Base-by-base conservation (phyloP, 2,329 filamentous ascomycete species). In the Emmonsia crescens region DNA sequence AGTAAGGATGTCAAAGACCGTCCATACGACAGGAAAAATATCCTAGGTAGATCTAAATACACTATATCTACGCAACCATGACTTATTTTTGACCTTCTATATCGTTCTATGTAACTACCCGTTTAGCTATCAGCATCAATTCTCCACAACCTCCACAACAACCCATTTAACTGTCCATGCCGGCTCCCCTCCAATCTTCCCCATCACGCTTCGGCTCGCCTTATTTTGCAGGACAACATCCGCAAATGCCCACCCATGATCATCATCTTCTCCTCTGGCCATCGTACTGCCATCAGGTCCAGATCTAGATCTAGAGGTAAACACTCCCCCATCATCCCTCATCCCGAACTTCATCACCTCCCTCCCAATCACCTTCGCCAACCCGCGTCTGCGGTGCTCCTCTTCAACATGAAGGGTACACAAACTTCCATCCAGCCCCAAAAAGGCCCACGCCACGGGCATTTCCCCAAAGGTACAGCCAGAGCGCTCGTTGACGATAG, bases 151-250 rank as follows among this genome's bases (percentile, higher is more conserved):
- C 65, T 77, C 73, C 60, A 77, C 63, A 31, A 75, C 72, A 29
- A 70, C 66, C 76, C 76, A 79, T 4, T 69, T 67, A 59, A 72
- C 68, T 44, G 68, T 73, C 66, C 74, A 75, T 63, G 66, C 65
- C 1, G 70, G 62, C 60, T 65, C 58, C 5, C 75, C 77, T 1
- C 75, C 76, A 62, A 77, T 63, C 67, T 78, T 79, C 69, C 76
- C 73, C 76, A 78, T 78, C 27, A 77, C 76, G 52, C 72, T 69
- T 21, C 69, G 68, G 71, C 76, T 78, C 1, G 73, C 69, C 44
- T 55, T 42, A 65, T 78, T 78, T 40, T 62, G 62, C 57, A 64
- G 61, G 38, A 66, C 68, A 54, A 77, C 76, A 61, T 78, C 76
- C 3, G 74, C 68, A 69, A 76, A 74, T n/a, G 69, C 69, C 70